Evolutionary conservation across 805 yeast species (phyloP).

Genomic region (Nakazawaea wyomingensis): DNA sequence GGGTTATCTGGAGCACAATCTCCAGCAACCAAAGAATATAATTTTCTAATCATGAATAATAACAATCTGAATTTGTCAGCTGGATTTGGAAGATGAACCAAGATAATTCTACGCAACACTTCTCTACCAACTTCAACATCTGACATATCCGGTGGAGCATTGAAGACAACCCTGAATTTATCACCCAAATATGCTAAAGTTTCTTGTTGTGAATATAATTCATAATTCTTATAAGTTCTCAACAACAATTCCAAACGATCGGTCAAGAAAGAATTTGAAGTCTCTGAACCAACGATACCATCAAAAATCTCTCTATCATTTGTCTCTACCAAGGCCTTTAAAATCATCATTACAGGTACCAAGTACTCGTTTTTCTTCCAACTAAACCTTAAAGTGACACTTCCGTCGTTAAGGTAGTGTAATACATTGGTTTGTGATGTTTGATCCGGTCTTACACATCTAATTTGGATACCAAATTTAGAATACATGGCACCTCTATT

Average conservation of each 20-base stretch:
- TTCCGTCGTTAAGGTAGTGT: conserved; percentile 93
- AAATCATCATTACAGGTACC: conserved; percentile 87
- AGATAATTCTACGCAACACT: conserved; percentile 74
- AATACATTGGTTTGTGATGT: conserved; percentile 97
- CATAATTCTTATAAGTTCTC: conserved; percentile 81
- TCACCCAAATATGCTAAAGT: conserved; percentile 94
- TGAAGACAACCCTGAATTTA: conserved; percentile 90
- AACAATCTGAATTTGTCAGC: conserved; percentile 82
- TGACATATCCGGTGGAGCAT: conserved; percentile 79
- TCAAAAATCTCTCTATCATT: conserved; percentile 94
- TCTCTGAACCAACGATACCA: conserved; percentile 89
- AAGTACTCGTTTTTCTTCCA: conserved; percentile 96
- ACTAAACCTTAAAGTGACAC: conserved; percentile 91
- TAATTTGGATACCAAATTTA: conserved; percentile 86
- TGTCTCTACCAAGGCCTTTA: conserved; percentile 85
- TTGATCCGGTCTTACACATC: conserved; percentile 95
- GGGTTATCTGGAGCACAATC: conserved; percentile 97
- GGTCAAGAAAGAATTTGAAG: conserved; percentile 84
- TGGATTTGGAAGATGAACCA: conserved; percentile 76
- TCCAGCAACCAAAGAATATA: conserved; percentile 92
- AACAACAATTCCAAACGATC: conserved; percentile 94
- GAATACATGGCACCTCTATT: conserved; percentile 92
- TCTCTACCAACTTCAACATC: conserved; percentile 90
- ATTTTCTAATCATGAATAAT: conserved; percentile 90
- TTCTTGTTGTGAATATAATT: conserved; percentile 73